Conservation (phyloP, 768 basidiomycete genomes). For the Chalciporus sphaerocephalus region DNA sequence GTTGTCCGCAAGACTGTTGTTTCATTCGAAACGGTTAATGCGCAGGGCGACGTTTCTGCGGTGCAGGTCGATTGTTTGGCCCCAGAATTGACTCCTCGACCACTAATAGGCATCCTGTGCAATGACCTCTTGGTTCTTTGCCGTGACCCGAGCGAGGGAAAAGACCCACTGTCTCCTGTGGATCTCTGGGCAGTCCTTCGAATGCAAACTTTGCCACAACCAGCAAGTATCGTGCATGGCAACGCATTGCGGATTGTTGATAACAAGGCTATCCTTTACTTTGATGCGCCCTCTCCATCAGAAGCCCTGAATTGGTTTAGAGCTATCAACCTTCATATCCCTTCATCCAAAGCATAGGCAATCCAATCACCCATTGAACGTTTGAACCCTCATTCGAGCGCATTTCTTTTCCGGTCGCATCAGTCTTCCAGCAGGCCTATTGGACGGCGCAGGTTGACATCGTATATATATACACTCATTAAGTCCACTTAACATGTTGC, state of each 20-base stretch:
- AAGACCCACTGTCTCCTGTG: conserved; percentile 67
- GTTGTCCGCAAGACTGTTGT: conserved; percentile 83
- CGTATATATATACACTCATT: conserved; percentile 38
- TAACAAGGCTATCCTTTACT: conserved; percentile 88
- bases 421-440: conserved; percentile 9
- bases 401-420: conserved; percentile 5
- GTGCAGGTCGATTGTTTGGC: conserved; percentile 90
- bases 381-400: conserved; percentile 3
- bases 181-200: conserved; percentile 96
- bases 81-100: conserved; percentile 77
- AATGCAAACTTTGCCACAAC: conserved; percentile 90
- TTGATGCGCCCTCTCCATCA: conserved; percentile 78
- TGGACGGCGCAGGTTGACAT: conserved; percentile 20
- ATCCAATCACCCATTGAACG: conserved; percentile 6
- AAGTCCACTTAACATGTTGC: conserved; percentile 28
- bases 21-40: conserved; percentile 74
- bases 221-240: conserved; percentile 85
- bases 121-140: conserved; percentile 92
- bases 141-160: conserved; percentile 78
- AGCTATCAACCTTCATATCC: conserved; percentile 89
- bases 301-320: conserved; percentile 88
- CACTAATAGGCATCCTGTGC: conserved; percentile 79
- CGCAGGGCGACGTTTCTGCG: conserved; percentile 71
- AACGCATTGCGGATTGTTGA: conserved; percentile 85
- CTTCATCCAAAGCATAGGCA: conserved; percentile 68